Conservation (phyloP, 2,329 filamentous ascomycete genomes). For the Aaosphaeria arxii region DNA sequence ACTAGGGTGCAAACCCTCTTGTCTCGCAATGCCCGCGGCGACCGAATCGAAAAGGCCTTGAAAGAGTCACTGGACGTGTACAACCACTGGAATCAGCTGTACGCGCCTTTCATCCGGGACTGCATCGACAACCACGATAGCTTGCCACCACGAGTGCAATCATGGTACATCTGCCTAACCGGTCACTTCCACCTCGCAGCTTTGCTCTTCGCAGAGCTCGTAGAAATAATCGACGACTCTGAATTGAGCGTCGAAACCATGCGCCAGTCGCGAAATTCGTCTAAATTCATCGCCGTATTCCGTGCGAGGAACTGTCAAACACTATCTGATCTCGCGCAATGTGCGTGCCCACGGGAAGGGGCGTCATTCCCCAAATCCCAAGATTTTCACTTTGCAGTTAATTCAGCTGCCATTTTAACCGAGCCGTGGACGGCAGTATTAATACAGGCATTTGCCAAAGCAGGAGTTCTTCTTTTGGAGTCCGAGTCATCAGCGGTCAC, state of each 20-base stretch:
- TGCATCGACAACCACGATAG: conserved; percentile 49
- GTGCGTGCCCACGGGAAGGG: conserved; percentile 38
- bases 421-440: conserved; percentile 60
- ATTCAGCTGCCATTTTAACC: conserved; percentile 55
- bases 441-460: conserved; percentile 52
- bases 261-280: conserved; percentile 21
- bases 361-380: conserved; percentile 29
- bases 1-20: conserved; percentile 55
- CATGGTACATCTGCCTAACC: conserved; percentile 58
- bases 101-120: conserved; percentile 53
- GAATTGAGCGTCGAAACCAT: conserved; percentile 18
- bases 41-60: conserved; percentile 49
- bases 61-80: conserved; percentile 49
- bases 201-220: conserved; percentile 54
- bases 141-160: conserved; percentile 54
- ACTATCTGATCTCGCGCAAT: conserved; percentile 49
- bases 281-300: conserved; percentile 40
- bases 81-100: conserved; percentile 54
- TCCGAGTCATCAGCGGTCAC: conserved; percentile 17
- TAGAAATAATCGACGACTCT: conserved; percentile 50
- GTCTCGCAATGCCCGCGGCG: conserved; percentile 35
- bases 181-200: conserved; percentile 59
- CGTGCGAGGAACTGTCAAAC: conserved; percentile 45
- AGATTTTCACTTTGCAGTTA: conserved; percentile 54
- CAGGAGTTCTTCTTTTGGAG: conserved; percentile 42